Percentiles rank a stretch among this genome's conserved stretches.
These are phyloP conservation scores for Cryptococcus hybrid DNA, from an alignment of 1,284 basidiomycete species.

Conservation along the genomic window DNA sequence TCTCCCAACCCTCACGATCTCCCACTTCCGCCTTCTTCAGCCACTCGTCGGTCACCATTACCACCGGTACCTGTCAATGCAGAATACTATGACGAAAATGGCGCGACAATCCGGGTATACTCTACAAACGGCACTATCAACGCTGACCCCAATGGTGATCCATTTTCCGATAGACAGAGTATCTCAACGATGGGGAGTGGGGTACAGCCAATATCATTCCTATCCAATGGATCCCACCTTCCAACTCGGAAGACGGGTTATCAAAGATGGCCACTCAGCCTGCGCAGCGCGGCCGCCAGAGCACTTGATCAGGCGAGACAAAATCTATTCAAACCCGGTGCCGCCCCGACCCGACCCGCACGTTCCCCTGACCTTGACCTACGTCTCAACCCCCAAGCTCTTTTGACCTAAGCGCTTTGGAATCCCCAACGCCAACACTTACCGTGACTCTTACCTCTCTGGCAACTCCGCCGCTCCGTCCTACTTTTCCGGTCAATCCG, in stretches of 20 bases:
- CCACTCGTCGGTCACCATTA: constrained; percentile 21
- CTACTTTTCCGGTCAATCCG: constrained; percentile 45
- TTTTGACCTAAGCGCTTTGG: constrained; percentile 10
- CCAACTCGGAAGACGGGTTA: constrained; percentile 21
- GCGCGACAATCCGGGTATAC: constrained; percentile 33
- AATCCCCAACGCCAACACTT: constrained; percentile 8
- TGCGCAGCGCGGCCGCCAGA: constrained; percentile 22
- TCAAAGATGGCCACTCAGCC: constrained; percentile 6
- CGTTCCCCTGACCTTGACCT: constrained; percentile 49
- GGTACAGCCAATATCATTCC: constrained; percentile 48
- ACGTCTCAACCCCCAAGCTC: constrained; percentile 27
- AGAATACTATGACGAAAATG: constrained; percentile 40
- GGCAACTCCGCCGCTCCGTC: constrained; percentile 40
- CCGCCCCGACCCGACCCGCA: constrained; percentile 41
- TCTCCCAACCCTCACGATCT: constrained; percentile 8
- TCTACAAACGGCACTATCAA: constrained; percentile 38
- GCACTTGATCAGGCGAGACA: constrained; percentile 44
- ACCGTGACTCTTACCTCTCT: constrained; percentile 39
- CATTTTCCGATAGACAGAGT: constrained; percentile 44
- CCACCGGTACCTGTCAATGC: constrained; percentile 31
- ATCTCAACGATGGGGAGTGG: constrained; percentile 34
- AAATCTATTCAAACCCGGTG: constrained; percentile 34
- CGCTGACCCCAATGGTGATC: constrained; percentile 39
- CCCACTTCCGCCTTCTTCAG: constrained; percentile 7
- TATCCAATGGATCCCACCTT: constrained; percentile 48